Conservation (phyloP, 306 rosid genomes). For the Trifolium dubium region DNA sequence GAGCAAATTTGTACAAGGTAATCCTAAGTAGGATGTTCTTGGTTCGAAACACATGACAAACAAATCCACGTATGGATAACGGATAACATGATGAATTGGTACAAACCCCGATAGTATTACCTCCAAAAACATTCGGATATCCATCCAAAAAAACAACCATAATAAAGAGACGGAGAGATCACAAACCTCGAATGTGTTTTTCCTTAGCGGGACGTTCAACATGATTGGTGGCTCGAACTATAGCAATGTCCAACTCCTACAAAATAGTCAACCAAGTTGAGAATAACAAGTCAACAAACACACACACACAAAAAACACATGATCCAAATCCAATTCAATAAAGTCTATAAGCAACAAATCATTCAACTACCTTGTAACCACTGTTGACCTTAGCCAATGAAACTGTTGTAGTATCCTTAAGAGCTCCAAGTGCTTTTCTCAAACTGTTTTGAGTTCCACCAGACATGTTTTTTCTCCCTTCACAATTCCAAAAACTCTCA, state of each 20-base stretch:
- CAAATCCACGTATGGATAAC: neutral
- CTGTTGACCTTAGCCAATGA: conserved; percentile 99
- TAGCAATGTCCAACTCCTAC: conserved; percentile 96
- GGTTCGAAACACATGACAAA: neutral
- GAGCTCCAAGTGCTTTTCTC: conserved; percentile 94
- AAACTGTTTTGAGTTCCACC: conserved; percentile 89
- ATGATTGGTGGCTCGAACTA: conserved; percentile 92
- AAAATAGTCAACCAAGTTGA: conserved; percentile 40
- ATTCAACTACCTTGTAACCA: conserved; percentile 80
- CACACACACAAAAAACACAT: conserved; percentile 8
- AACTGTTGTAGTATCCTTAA: conserved; percentile 95
- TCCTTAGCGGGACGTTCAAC: conserved; percentile 95
- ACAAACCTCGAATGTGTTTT: conserved; percentile 81
- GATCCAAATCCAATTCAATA: conserved; percentile 31
- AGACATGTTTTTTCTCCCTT: conserved; percentile 64
- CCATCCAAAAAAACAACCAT: conserved; percentile 1
- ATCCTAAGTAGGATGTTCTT: neutral
- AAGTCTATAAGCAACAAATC: conserved; percentile 3
- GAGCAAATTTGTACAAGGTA: neutral
- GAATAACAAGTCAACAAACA: neutral
- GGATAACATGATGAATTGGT: neutral
- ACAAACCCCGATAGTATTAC: neutral
- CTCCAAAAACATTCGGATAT: neutral
- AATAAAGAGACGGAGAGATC: conserved; percentile 21
- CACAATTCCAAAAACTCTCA: conserved; percentile 49